Evolutionary conservation across 1,284 basidiomycete species (phyloP), one percentile per base, ranked within the genome.

Genomic region (Ganoderma multipileum): DNA sequence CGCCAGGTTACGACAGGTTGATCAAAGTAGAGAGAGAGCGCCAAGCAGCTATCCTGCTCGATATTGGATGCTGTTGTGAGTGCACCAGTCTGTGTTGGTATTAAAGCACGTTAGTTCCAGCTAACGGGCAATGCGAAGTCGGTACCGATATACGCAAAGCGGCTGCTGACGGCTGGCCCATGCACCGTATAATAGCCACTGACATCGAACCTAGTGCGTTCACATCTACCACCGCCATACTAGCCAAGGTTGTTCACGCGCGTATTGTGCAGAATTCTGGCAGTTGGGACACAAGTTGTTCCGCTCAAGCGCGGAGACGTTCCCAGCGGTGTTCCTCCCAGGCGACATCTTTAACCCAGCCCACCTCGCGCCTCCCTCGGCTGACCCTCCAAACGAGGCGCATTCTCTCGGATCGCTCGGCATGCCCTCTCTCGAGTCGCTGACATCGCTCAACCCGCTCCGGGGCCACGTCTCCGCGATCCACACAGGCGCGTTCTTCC

Each of bases 61-160:
- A 84, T 63, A 71, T 82, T 30, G 82, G 79, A 2, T 87, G 85
- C 68, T 86, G 84, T 71, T 85, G 86, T 87, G 67, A 73, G 84
- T 47, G 26, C 11, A 8, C 26, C 16, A 42, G 16, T 9, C 6
- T 18, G 16, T 28, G 16, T 20, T 7, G 23, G n/a, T n/a, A n/a
- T n/a, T 52, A 23, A 26, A 54, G 11, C 14, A 11, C 1, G 12
- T 11, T 50, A 3, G 23, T 28, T 9, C 23, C 18, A 42, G 23
- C 33, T 38, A 6, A 30, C 20, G 16, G 23, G 2, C 7, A n/a
- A 39, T 11, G 16, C 1, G 2, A 4, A 84, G 83, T 85, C 67
- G 84, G 83, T 0, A 82, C 81, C 59, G 83, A 84, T 67, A 52
- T 79, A 14, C 74, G 84, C 54, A 84, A 83, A 72, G 79, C 75